These are phyloP conservation scores for Leishmania tarentolae DNA, from an alignment of 208 protist species.

Conservation along the genomic window DNA sequence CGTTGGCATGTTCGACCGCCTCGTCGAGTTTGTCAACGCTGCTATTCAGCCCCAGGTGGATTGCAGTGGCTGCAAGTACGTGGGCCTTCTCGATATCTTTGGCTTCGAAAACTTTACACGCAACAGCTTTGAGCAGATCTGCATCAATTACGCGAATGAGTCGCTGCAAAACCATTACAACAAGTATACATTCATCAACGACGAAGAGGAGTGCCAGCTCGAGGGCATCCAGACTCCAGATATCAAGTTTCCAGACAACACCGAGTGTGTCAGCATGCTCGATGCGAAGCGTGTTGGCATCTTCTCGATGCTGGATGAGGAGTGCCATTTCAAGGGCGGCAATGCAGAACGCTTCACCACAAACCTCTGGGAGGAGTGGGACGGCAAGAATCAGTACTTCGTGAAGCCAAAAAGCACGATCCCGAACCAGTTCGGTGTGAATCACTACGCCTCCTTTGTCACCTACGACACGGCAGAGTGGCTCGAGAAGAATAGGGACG, in stretches of 20 bases:
- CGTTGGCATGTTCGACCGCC: constrained; percentile 84
- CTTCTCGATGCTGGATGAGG: constrained; percentile 91
- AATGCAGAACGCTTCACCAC: constrained; percentile 70
- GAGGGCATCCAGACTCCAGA: constrained; percentile 83
- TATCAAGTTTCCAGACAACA: constrained; percentile 89
- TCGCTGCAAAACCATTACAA: constrained; percentile 98
- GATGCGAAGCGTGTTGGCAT: constrained; percentile 76
- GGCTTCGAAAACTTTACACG: constrained; percentile 96
- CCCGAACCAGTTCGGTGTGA: constrained; percentile 87
- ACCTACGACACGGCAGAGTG: constrained; percentile 88
- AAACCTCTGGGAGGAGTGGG: constrained; percentile 75
- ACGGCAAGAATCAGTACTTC: constrained; percentile 66
- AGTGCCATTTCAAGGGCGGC: constrained; percentile 85
- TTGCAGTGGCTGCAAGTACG: constrained; percentile 72
- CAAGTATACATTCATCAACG: constrained; percentile 94
- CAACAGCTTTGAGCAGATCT: constrained; percentile 98
- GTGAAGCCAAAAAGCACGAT: constrained; percentile 84
- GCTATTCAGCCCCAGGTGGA: constrained; percentile 66
- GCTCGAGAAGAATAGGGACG: constrained; percentile 93
- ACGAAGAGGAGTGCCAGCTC: constrained; percentile 91
- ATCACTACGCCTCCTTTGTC: constrained; percentile 92
- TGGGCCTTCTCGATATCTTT: constrained; percentile 96
- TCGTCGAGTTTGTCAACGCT: constrained; percentile 87
- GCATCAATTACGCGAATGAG: constrained; percentile 98
- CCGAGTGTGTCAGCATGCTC: constrained; percentile 88